Evolutionary conservation across 352 stramenopile genomes (phyloP).

Genomic region (Ophiocytium majus): DNA sequence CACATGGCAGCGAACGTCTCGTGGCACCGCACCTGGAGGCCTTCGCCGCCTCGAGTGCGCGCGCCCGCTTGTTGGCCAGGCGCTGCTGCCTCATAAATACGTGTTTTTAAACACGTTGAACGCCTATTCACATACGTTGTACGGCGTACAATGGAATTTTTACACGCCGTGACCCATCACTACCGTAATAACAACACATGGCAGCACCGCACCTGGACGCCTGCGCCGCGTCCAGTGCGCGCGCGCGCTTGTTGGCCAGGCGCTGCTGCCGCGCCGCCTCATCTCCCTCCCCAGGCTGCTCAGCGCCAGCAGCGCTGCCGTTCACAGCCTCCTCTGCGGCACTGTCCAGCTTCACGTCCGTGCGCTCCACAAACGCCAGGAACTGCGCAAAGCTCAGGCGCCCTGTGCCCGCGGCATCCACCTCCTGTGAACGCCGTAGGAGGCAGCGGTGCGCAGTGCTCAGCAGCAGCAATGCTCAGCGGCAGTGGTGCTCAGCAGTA

Average conservation of each 20-base stretch:
- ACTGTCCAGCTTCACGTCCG: conserved; percentile 4
- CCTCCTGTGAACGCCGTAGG: no score
- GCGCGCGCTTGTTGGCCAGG: conserved; percentile 9
- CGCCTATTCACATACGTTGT: no score
- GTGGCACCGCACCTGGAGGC: neutral
- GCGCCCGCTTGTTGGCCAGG: conserved; percentile 9
- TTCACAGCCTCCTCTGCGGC: neutral
- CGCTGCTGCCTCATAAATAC: no score
- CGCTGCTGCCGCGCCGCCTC: conserved; percentile 17
- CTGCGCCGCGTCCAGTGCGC: conserved; percentile 1
- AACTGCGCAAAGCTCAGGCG: conserved; percentile 11
- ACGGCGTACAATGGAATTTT: no score
- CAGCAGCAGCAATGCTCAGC: conserved; percentile 1
- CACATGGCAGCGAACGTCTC: no score
- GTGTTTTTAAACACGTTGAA: no score
- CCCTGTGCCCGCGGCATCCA: neutral
- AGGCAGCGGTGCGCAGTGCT: no score
- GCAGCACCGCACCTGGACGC: neutral
- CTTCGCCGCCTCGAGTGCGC: conserved; percentile 2
- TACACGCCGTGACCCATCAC: no score
- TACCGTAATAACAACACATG: neutral
- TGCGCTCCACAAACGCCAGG: conserved; percentile 13
- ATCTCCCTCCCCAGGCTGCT: neutral
- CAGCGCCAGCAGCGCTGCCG: neutral
- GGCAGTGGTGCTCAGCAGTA: neutral